Percentiles rank a stretch among this genome's conserved stretches.
These are phyloP conservation scores for Quillaja saponaria DNA, from an alignment of 306 rosid genomes.

Conservation along the genomic window DNA sequence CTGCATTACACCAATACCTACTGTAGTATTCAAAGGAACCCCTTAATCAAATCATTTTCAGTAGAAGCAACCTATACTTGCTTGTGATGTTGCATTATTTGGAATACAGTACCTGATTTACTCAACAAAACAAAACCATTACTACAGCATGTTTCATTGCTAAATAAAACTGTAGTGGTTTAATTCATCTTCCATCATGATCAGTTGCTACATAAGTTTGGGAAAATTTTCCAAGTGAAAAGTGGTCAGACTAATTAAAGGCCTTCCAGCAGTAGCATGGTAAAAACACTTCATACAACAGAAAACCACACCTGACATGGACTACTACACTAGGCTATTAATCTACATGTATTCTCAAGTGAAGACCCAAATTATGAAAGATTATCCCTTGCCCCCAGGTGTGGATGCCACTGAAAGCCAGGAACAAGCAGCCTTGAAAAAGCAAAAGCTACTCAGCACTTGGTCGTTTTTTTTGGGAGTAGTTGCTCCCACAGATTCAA, in stretches of 20 bases:
- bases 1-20: too few species aligned
- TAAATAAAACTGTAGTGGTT: too few species aligned
- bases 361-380: constrained; percentile 28
- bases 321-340: constrained; percentile 17
- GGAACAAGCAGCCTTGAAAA: constrained; percentile 13
- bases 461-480: constrained; percentile 13
- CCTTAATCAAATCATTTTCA: too few species aligned
- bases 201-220: neutral
- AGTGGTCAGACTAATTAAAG: constrained; percentile 9
- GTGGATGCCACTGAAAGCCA: constrained; percentile 11
- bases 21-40: too few species aligned
- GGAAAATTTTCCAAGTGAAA: neutral
- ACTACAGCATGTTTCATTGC: too few species aligned
- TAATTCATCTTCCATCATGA: neutral
- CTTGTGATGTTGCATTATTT: too few species aligned
- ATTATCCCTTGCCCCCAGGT: constrained; percentile 6
- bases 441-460: constrained; percentile 24
- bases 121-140: too few species aligned
- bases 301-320: constrained; percentile 12
- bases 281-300: constrained; percentile 17
- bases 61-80: too few species aligned
- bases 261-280: constrained; percentile 15
- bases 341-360: constrained; percentile 29
- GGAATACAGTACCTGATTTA: too few species aligned
- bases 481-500: too few species aligned